Base-by-base conservation (phyloP, 441 rosid genomes). In the Melastoma candidum region DNA sequence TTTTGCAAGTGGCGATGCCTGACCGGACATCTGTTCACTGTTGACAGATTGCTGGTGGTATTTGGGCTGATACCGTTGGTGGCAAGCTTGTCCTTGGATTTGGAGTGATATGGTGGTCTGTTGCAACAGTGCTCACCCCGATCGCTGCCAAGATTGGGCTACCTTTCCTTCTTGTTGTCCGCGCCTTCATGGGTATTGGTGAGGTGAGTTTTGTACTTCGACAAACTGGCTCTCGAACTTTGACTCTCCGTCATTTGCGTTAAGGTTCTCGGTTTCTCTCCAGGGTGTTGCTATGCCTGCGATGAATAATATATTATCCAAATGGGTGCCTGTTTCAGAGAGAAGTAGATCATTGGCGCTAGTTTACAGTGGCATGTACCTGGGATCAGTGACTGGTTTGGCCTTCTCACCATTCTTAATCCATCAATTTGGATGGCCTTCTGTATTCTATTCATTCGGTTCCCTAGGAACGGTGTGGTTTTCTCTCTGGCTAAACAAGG, bases 221-320 rank as follows among this genome's bases (percentile, higher is more conserved):
- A 25, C 24, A 3, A 29, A 5, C 27, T 22, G 24, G 6, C n/a
- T 13, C 41, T 36, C 1, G 0, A n/a, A 13, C 13, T 24, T 0
- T 6, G 41, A 13, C 41, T 51, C 41, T 41, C 3, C 7, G 29
- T 29, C 11, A 7, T 39, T 22, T 1, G 3, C 45, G 12, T 32
- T 36, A 29, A 22, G 14, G 26, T 36, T 41, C 22, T 12, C 22
- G 22, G 45, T 52, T 51, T 32, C 43, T 29, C 5, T 72, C 26
- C 70, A 90, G 97, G 95, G 96, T 72, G 96, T 90, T 76, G 95
- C 96, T 45, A 83, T 90, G 97, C 96, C 97, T 61, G 97, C 97
- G 49, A 90, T 90, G 96, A 90, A 87, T 61, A 90, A 87, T 60
- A 84, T 90, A 64, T 53, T 90, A 36, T 84, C 97, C 1, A 90